These are phyloP conservation scores for Yarrowia yakushimensis DNA, from an alignment of 805 yeast species.

Conservation along the genomic window DNA sequence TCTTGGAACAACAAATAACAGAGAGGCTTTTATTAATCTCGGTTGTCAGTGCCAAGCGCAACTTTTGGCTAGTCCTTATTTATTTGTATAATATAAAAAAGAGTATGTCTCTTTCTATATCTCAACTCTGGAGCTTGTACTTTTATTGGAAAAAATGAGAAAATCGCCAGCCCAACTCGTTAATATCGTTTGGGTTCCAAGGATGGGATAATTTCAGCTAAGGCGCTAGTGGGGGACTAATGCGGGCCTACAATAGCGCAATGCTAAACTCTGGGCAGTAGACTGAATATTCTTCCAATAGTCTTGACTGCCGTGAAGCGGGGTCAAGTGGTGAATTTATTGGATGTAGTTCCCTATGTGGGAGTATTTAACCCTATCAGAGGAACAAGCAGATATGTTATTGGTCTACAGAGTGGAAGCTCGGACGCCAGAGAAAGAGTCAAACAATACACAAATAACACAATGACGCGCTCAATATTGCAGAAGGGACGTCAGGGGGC, in stretches of 20 bases:
- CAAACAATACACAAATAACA: neutral
- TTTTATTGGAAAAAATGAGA: no score
- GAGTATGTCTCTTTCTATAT: neutral
- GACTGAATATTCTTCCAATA: neutral
- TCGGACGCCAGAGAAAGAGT: neutral
- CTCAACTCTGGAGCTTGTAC: neutral
- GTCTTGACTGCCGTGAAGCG: neutral
- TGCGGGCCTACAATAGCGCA: neutral
- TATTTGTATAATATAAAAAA: constrained; percentile 16
- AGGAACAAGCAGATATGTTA: neutral
- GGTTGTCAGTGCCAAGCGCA: neutral
- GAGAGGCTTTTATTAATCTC: neutral
- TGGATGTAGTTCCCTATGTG: neutral
- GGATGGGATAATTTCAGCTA: neutral
- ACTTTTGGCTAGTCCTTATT: constrained; percentile 6
- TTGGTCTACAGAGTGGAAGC: neutral
- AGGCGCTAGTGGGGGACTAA: constrained; percentile 7
- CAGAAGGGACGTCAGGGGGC: neutral
- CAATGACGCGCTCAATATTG: neutral
- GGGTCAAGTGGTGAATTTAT: neutral
- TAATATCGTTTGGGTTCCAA: neutral
- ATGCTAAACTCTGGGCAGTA: neutral
- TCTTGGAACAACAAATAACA: neutral
- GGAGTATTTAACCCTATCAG: neutral
- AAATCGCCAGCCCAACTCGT: no score